Conservation (phyloP, 1,284 basidiomycete genomes). For the Sporisorium sorghi region DNA sequence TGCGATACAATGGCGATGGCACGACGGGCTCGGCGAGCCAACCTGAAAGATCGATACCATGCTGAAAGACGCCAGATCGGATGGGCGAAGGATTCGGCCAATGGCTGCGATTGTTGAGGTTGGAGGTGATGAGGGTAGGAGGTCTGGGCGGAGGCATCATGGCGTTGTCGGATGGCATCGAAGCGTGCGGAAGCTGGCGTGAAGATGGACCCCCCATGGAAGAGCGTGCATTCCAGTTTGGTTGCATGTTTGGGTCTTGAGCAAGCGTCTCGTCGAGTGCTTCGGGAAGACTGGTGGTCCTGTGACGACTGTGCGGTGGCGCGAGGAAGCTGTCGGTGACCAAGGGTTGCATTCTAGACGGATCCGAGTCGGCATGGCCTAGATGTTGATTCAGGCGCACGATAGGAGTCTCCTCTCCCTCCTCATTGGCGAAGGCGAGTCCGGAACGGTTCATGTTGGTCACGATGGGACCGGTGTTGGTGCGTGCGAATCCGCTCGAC, state of each 20-base stretch:
- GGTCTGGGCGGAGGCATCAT: conserved; percentile 46
- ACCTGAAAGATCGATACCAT: conserved; percentile 56
- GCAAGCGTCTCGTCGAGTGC: conserved; percentile 13
- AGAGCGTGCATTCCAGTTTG: conserved; percentile 23
- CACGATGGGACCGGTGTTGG: conserved; percentile 52
- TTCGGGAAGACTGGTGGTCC: conserved; percentile 42
- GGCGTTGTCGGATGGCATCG: conserved; percentile 5
- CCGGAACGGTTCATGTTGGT: conserved; percentile 49
- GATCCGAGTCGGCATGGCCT: conserved; percentile 25
- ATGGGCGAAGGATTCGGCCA: conserved; percentile 47
- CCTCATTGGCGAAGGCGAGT: conserved; percentile 38
- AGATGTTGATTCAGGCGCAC: conserved; percentile 29
- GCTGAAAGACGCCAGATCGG: conserved; percentile 29
- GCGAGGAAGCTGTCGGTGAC: conserved; percentile 29
- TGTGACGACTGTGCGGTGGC: conserved; percentile 29
- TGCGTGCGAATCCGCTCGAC: conserved; percentile 51
- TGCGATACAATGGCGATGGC: conserved; percentile 65
- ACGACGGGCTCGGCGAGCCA: conserved; percentile 68
- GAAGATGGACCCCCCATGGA: conserved; percentile 11
- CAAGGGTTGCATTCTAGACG: conserved; percentile 23
- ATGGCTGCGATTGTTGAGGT: conserved; percentile 32
- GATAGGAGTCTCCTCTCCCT: conserved; percentile 61
- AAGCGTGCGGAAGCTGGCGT: conserved; percentile 16
- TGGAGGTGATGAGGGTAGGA: conserved; percentile 46
- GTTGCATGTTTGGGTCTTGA: conserved; percentile 15